phyloP scores from a whole-genome alignment of 23 red algal species.

The Gracilaria domingensis region DNA sequence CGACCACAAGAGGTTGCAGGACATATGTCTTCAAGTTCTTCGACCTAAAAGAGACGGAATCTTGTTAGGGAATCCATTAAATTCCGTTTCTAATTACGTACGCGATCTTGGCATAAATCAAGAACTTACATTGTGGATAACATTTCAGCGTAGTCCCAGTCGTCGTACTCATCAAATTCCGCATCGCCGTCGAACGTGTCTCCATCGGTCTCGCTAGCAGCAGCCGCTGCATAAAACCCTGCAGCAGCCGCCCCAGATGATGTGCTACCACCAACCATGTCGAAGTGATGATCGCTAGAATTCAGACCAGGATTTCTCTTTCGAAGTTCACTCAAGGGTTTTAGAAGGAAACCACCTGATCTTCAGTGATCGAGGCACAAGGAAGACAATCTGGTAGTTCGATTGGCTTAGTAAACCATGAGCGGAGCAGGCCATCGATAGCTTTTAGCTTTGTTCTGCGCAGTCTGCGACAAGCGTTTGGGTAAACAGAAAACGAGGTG shows the following conservation, averaged over 20 bases:
- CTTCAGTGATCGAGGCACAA: no score
- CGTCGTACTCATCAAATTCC: slow-evolving; percentile 75
- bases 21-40: slow-evolving; percentile 75
- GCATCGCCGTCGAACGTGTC: slow-evolving; percentile 67
- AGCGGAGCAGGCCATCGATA: no score
- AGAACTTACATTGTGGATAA: slow-evolving; percentile 58
- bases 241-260: slow-evolving; percentile 40
- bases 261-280: slow-evolving; percentile 50
- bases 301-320: not conserved
- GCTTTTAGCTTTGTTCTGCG: no score
- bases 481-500: no score
- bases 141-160: slow-evolving; percentile 73
- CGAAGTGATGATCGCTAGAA: not conserved
- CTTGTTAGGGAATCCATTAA: not conserved
- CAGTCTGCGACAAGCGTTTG: no score
- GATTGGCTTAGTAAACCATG: not conserved
- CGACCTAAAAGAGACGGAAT: slow-evolving; percentile 35
- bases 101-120: not conserved
- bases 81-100: not conserved
- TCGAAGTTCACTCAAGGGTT: not conserved
- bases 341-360: no score
- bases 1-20: slow-evolving; percentile 87
- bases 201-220: slow-evolving; percentile 72
- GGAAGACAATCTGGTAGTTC: no score
- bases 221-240: slow-evolving; percentile 56